A percentile compares a stretch with the other conserved stretches of the same genome.
Evolutionary conservation across 2,329 filamentous ascomycete species (phyloP).

Genomic region (Verticillium longisporum): DNA sequence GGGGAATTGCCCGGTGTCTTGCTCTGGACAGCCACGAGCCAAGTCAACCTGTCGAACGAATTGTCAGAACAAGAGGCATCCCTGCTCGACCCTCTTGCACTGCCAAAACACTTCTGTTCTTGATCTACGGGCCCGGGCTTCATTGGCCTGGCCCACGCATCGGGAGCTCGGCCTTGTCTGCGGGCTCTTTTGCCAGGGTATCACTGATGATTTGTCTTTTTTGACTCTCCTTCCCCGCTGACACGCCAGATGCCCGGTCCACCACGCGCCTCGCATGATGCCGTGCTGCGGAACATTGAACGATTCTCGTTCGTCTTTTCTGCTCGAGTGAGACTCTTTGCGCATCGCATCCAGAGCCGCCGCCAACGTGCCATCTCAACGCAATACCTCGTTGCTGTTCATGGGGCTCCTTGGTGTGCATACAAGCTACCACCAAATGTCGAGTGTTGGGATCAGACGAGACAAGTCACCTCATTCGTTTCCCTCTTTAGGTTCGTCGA

Average conservation of each 20-base stretch:
- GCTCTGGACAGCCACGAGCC: background rate
- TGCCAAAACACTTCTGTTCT: constrained; percentile 23
- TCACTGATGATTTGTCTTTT: constrained; percentile 20
- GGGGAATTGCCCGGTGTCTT: constrained; percentile 11
- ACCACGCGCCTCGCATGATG: constrained; percentile 13
- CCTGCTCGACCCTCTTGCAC: constrained; percentile 13
- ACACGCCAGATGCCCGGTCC: constrained; percentile 8
- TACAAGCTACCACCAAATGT: constrained; percentile 12
- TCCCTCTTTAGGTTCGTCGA: background rate
- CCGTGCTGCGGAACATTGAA: constrained; percentile 8
- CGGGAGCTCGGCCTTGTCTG: constrained; percentile 12
- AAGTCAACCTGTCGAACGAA: constrained; percentile 3
- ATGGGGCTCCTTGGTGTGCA: constrained; percentile 7
- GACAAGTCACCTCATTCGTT: constrained; percentile 30
- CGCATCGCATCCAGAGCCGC: constrained; percentile 2
- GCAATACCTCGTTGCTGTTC: constrained; percentile 2
- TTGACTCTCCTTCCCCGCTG: constrained; percentile 14
- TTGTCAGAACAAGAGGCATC: constrained; percentile 15
- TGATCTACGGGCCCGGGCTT: constrained; percentile 20
- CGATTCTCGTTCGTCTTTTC: constrained; percentile 13
- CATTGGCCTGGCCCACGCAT: constrained; percentile 13
- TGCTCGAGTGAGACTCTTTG: constrained; percentile 4
- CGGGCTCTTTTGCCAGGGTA: constrained; percentile 6
- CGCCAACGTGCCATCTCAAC: constrained; percentile 1
- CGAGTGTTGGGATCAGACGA: constrained; percentile 19